phyloP scores from a whole-genome alignment of 2,329 filamentous ascomycete genomes.

The Cercospora beticola region DNA sequence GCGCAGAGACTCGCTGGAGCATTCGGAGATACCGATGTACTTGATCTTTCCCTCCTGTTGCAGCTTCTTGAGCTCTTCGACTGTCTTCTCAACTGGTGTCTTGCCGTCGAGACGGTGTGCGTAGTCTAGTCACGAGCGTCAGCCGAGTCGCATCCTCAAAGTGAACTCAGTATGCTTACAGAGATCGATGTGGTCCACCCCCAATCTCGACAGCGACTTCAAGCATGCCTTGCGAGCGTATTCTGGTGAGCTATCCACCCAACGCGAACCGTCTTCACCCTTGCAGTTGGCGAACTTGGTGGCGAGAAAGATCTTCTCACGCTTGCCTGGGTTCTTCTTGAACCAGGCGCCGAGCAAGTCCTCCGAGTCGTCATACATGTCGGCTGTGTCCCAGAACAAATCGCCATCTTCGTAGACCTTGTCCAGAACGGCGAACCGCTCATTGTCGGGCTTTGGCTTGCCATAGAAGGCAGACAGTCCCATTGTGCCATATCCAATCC shows the following conservation, averaged over 20 bases:
- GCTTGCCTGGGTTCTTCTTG: constrained; percentile 47
- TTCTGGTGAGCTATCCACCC: constrained; percentile 44
- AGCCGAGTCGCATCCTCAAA: not conserved
- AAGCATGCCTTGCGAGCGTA: constrained; percentile 43
- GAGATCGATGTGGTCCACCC: constrained; percentile 44
- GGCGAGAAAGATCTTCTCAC: constrained; percentile 52
- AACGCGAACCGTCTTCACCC: constrained; percentile 41
- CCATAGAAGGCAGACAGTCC: constrained; percentile 52
- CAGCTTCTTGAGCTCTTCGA: constrained; percentile 51
- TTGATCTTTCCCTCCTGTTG: constrained; percentile 58
- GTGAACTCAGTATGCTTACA: constrained; percentile 25
- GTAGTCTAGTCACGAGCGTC: constrained; percentile 31
- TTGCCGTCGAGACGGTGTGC: constrained; percentile 45
- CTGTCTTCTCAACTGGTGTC: constrained; percentile 51
- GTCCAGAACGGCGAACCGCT: constrained; percentile 55
- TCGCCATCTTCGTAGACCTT: constrained; percentile 52
- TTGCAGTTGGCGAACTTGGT: constrained; percentile 53
- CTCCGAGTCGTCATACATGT: constrained; percentile 41
- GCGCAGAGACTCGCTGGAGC: constrained; percentile 51
- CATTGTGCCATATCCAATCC: constrained; percentile 57
- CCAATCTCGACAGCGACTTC: constrained; percentile 44
- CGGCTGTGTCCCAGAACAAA: constrained; percentile 52
- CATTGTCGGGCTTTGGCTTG: constrained; percentile 48
- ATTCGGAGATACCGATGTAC: constrained; percentile 57
- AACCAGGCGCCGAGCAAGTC: constrained; percentile 37